Evolutionary conservation across 208 protist species (phyloP), one percentile per base, ranked within the genome.

Genomic region (Naegleria lovaniensis): DNA sequence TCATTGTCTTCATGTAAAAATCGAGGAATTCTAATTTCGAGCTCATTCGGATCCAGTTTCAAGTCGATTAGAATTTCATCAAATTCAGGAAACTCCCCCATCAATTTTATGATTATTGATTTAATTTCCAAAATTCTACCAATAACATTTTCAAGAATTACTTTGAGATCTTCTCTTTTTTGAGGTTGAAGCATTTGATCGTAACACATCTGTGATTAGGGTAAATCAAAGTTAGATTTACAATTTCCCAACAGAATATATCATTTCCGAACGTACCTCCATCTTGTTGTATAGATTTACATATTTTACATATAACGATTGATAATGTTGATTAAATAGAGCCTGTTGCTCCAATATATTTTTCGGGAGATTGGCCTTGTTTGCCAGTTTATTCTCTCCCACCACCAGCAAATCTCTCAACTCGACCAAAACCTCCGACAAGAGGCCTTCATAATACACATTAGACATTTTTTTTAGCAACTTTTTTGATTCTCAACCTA

Each of bases 121-220:
- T 97, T 96, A 33, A 97, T 92, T 90, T 99, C 97, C 3, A 99
- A 93, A 94, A 99, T 96, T 76, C 97, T 95, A 22, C 96, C 97
- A 11, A 98, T 94, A 85, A 96, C 97, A 79, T 94, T 94, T 92
- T 98, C 96, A 11, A 99, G 94, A 41, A 98, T 89, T 13, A 94
- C 94, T 52, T 96, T 94, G 33, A 98, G 94, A 92, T 98, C 97
- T 29, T 93, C 90, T 0, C 97, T 94, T 91, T 98, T 98, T 92
- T 99, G 97, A 67, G 97, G 97, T 92, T 98, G 97, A 87, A 98
- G 92, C 79, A 96, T 94, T 41, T 95, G 95, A 92, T 99, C 96
- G 85, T 98, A 87, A 96, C 55, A 48, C 43, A 48, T 48, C 43
- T 48, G 43, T 48, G 1, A 7, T 48, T 48, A 7, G 1, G 7